Evolutionary conservation across 306 rosid species (phyloP).

Genomic region (Cucumis sativus): Cucumber_9930_V3 NC_026656.2:17414501-17415000

Average conservation of each 20-base stretch:
- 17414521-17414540: no score
- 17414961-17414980: background rate
- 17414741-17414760: background rate
- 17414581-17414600: background rate
- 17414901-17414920: background rate
- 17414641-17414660: background rate
- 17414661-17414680: background rate
- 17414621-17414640: background rate
- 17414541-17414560: background rate
- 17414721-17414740: background rate
- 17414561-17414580: background rate
- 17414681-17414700: background rate
- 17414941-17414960: background rate
- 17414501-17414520: background rate
- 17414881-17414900: background rate
- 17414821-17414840: background rate
- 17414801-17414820: background rate
- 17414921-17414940: background rate
- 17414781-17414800: background rate
- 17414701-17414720: background rate
- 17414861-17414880: background rate
- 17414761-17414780: background rate
- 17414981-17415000: background rate
- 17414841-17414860: background rate
- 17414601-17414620: background rate